Base-by-base conservation (phyloP, 257 asterid species). In the Osmanthus fragrans region DNA sequence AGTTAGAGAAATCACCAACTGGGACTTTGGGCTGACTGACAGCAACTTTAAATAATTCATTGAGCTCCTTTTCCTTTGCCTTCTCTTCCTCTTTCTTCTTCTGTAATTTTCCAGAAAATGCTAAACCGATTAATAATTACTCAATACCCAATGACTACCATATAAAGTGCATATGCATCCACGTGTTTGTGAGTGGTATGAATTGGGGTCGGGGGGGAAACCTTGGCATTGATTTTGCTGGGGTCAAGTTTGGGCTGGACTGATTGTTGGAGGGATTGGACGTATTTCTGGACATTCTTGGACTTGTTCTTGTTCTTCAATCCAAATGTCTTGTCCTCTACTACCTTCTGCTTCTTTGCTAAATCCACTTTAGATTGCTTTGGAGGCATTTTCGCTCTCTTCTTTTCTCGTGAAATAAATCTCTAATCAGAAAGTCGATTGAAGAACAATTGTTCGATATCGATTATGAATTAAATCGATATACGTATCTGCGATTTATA, bases 271-370 rank as follows among this genome's bases (percentile, higher is more conserved):
- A 96, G 88, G 21, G 96, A 86, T 65, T 96, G 97, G 5, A 96
- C 98, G 73, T 96, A 96, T 82, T 96, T 96, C 92, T 96, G 99
- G 7, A 96, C 99, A 82, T 85, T 88, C 77, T 96, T 93, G 49
- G 96, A 90, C 92, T 96, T 96, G 83, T 89, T 96, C 74, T 96
- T 96, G 70, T 96, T 96, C 93, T 96, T 96, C 79, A 96, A 89
- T 80, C 99, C 99, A 82, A 96, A 96, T 5, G 99, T 96, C 84
- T 96, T 96, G 97, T 93, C 99, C 87, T 96, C 99, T 9, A 89
- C 86, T 54, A 85, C 21, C 86, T 93, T 95, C 90, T 93, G 98
- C 93, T 95, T 95, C 90, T 96, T 93, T 79, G 98, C 94, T 74
- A 88, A 2, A 83, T 92, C 97, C 66, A 92, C 83, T 85, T 96